Evolutionary conservation across 345 rosid genomes (phyloP).

Genomic region (Rhizophora apiculata): DNA sequence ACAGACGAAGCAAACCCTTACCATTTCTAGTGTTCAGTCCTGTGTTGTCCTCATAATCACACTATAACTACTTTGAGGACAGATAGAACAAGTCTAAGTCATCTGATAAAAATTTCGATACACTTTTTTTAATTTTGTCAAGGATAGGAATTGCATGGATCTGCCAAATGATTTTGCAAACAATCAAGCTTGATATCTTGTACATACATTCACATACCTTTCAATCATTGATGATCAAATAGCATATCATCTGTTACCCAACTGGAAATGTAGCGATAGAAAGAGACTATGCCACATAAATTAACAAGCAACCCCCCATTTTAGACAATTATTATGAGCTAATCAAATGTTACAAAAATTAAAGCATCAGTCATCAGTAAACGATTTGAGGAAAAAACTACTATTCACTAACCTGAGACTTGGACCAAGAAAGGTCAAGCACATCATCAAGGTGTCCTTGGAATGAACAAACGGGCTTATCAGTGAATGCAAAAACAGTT

Average conservation of each 20-base stretch:
- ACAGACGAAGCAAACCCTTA: too few species aligned
- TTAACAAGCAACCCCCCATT: too few species aligned
- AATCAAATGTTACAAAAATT: background rate
- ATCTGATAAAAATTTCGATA: background rate
- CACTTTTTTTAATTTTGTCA: too few species aligned
- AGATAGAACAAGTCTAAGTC: background rate
- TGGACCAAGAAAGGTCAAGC: slow-evolving; percentile 98
- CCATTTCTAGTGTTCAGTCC: background rate
- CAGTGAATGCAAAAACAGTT: slow-evolving; percentile 72
- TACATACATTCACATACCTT: too few species aligned
- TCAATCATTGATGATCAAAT: too few species aligned
- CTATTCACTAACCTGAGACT: slow-evolving; percentile 68
- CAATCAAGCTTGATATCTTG: too few species aligned
- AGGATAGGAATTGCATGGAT: too few species aligned
- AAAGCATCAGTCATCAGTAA: background rate
- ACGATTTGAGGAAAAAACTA: background rate
- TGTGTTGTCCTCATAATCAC: background rate
- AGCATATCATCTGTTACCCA: too few species aligned
- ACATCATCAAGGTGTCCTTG: slow-evolving; percentile 80
- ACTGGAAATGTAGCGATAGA: too few species aligned
- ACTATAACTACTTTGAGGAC: too few species aligned
- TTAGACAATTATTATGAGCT: background rate
- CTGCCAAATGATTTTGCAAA: too few species aligned
- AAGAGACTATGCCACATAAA: too few species aligned
- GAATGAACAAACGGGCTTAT: slow-evolving; percentile 88